Evolutionary conservation across 371 early-diverging fungal genomes (phyloP), one percentile per base, ranked within the genome.

Genomic region (Mucor irregularis): DNA sequence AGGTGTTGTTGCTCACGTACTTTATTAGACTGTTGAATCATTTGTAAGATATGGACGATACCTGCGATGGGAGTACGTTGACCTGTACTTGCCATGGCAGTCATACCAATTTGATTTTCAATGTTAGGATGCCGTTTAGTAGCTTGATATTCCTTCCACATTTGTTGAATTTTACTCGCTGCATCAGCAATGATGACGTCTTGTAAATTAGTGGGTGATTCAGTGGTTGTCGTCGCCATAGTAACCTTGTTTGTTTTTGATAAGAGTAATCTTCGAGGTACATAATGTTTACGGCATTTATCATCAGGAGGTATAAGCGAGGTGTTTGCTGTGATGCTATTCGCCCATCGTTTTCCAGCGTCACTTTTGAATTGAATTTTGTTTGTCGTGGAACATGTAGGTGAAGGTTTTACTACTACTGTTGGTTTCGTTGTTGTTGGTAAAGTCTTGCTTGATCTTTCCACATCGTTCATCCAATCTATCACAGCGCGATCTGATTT

Each of bases 391-490:
- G 67, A 62, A 30, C 51, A 30, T 2, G 62, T 61, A 10, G 53
- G 54, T 19, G 55, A 53, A 0, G 56, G 55, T 31, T 40, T 49
- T 0, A 28, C 14, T 10, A 22, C 30, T 17, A 28, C 14, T 9
- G 22, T 28, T 6, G 6, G 26, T 43, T 58, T 45, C 25, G 29
- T 33, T 19, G 42, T 28, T 21, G 45, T 17, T 21, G 56, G 19
- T 13, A 50, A 55, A 35, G 29, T 37, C 37, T 52, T 56, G 5
- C 60, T 58, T 6, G 63, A 57, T 57, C 56, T 37, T 49, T 74
- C 71, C 7, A 75, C 61, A 51, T 71, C 63, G n/a, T 55, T 61
- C 43, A 75, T 75, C 76, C 76, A 75, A 26, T 69, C 66, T 5
- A 58, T 58, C 8, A 75, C 70, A 14, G 56, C 61, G 5, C 55